Base-by-base conservation (phyloP, 2,329 filamentous ascomycete species). In the Scopulariopsis brevicaulis region DNA sequence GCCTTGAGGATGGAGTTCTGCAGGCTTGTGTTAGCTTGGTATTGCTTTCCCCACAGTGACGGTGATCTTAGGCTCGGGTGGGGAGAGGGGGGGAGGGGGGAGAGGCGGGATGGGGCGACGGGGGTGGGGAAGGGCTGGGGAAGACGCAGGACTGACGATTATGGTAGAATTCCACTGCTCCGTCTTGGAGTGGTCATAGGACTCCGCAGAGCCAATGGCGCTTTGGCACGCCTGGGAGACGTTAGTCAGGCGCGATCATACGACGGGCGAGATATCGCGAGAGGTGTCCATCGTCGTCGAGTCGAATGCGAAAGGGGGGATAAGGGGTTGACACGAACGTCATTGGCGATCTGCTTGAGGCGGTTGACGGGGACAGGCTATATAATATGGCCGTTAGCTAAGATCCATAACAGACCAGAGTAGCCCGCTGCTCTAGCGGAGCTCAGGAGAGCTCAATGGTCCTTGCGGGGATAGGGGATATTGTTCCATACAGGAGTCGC, bases 161-260 rank as follows among this genome's bases (percentile, higher is more conserved):
- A 99, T 97, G 63, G 80, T 78, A 37, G 87, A 87, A 77, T 97
- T 97, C 93, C 93, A 97, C 65, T 84, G 76, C 69, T 87, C 84
- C 40, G 93, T 95, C 69, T 87, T 86, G 58, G 84, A 74, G 73
- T 97, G 94, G 63, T 96, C 88, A 76, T 99, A 99, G 74, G 81
- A 85, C 61, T 90, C 84, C 60, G 85, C 84, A 62, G 74, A 80
- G 62, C 84, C 83, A 66, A 97, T 82, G 60, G 90, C 87, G 64
- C 79, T 80, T 68, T 89, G 84, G 79, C 92, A 96, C 64, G 90
- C 92, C 91, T 96, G 59, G 53, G 22, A 24, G 20, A 50, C 24
- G 46, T 50, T 24, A 50, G 46, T 24, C 20, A n/a, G n/a, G 22
- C 46, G 46, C 22, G 3, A 22, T 22, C 20, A 22, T 50, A 50